Evolutionary conservation across 2,329 filamentous ascomycete species (phyloP), one percentile per base, ranked within the genome.

Genomic region (Chaetoscypha palmicola): DNA sequence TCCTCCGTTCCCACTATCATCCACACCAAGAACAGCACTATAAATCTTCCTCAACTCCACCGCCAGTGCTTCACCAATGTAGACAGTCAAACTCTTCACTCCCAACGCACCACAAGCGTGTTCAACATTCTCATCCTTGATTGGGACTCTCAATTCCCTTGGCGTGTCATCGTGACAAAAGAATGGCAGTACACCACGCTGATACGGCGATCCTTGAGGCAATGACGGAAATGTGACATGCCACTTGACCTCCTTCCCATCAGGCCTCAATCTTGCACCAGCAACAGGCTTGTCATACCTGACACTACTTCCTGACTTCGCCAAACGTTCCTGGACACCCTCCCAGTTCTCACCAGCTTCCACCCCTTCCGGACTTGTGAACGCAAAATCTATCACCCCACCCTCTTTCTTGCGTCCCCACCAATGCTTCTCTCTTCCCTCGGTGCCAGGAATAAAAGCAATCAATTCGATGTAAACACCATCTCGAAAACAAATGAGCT

Each of bases 81-180:
- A 51, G 1, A 76, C 48, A 1, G 62, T 57, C 3, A 80, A 57
- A 2, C 62, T 58, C 1, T 67, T 67, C 11, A 80, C 65, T 0
- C 79, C 79, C 11, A 68, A 53, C 0, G 68, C 74, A 0, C 70
- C 70, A 5, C 65, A 74, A 0, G 73, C 64, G 62, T 83, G 80
- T 10, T 55, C 61, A 3, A 65, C 65, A 30, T 60, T 64, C 11
- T 60, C 63, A 0, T 62, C 54, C 1, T 57, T 50, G 2, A 67
- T 54, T 5, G 79, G 77, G 2, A 82, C 79, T 0, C 81, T 63
- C 2, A 76, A 57, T n/a, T 63, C 52, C 5, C 81, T 61, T 2
- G 70, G 63, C 2, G 80, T 83, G 10, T 75, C 62, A 58, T 86
- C 81, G 36, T 83, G 69, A 54, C 77, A 81, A 69, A 74, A 85